Evolutionary conservation across 257 asterid species (phyloP), one percentile per base, ranked within the genome.

Genomic region (Gentiana macrophylla): DNA sequence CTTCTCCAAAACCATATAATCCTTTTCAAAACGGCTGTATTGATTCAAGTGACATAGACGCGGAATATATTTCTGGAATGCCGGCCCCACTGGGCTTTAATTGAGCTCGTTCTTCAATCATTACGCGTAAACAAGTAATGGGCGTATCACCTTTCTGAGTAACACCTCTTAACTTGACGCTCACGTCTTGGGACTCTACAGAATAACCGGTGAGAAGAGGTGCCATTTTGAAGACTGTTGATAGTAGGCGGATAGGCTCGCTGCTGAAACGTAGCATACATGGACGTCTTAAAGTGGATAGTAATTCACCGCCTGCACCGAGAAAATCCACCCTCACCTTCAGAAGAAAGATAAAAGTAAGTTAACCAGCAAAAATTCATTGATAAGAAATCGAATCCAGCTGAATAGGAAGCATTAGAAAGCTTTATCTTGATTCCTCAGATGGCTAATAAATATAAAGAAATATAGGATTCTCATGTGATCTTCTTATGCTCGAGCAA

Each of bases 281-380:
- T 2, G 94, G 95, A 12, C 79, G 80, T 57, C 86, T 75, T 12
- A 80, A 79, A 52, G 80, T 79, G 53, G 87, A 64, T 4, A 86
- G 82, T 49, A 49, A 64, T 62, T 63, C 65, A 41, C 92, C 94
- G 65, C 77, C 79, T 59, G 74, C 68, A 51, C 72, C 71, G 46
- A 90, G 86, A 75, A 79, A 79, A 70, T 90, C 96, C 6, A 79
- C 82, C 67, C 89, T 78, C 13, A 86, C 89, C 98, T 90, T 63
- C 47, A 44, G 32, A 48, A 32, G 15, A 32, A 37, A 44, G 35
- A 53, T 15, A 34, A 37, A 56, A 35, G 12, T 47, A 37, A 36
- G 9, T 12, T 48, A 35, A 44, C 32, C 59, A 35, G 24, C 32
- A 50, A 37, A 24, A 24, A 13, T 38, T 41, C 34, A 11, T 44